Evolutionary conservation across 2,329 filamentous ascomycete species (phyloP), one percentile per base, ranked within the genome.

Genomic region (Xylaria hypoxylon): DNA sequence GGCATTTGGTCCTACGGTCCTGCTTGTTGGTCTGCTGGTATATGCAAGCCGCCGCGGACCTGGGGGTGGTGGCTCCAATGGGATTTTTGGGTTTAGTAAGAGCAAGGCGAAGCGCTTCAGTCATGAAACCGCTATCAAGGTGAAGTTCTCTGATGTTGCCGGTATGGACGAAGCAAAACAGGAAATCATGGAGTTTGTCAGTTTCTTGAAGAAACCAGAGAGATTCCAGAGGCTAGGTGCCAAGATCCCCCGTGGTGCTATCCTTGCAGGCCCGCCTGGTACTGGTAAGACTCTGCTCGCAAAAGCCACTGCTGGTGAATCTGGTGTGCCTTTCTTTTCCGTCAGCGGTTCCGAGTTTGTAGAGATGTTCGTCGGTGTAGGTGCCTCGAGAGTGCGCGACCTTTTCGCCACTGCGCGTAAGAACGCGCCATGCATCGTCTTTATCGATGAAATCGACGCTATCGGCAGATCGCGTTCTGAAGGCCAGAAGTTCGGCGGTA

Each of bases 311-410:
- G 96, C 96, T 57, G 96, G 96, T 78, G 96, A 99, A 82, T 97
- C 96, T 28, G 91, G 92, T 48, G 96, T 99, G 35, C 96, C 96
- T 0, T 99, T 99, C 86, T 99, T 94, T 86, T 97, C 93, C 76
- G 96, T 99, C 74, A 97, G 94, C 79, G 96, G 96, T 77, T 99
- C 96, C 55, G 96, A 99, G 79, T 99, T 99, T 77, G 95, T 99
- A 35, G 96, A 99, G 82, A 99, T 99, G 95, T 99, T 99, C 78
- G 96, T 99, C 58, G 96, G 96, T 88, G 96, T 99, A 67, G 96
- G 96, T 80, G 93, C 96, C 22, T 98, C 95, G 33, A 89, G 96
- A 80, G 96, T 99, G 57, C 90, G 96, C 74, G 96, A 99, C 79
- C 83, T 99, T 59, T 99, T 99, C 76, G 90, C 93, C 64, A 97